Base-by-base conservation (phyloP, 805 yeast species). In the Hanseniaspora singularis region DNA sequence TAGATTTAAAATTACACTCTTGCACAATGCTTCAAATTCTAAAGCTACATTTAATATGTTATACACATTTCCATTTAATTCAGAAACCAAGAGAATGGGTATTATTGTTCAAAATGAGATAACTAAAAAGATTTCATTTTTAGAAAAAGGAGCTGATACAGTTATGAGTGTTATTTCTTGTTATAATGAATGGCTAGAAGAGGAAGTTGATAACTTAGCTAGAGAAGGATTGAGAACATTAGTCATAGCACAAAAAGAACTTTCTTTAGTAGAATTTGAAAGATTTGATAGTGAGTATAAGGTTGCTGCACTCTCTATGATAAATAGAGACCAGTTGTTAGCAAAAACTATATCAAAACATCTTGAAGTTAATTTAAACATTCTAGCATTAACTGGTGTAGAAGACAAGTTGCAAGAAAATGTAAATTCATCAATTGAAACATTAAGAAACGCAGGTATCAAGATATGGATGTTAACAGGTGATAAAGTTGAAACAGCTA, bases 401-500 rank as follows among this genome's bases (percentile, higher is more conserved):
- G 99, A 92, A 60, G 99, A 92, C 61, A 84, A 86, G 59, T 70
- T 92, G 40, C 99, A 92, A 60, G 72, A 76, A 49, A 87, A 89
- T 60, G 96, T 94, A 40, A 89, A 89, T 63, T 73, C 94, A 0
- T 85, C 96, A 0, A 79, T 92, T 50, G 99, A 92, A 66, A 70
- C 88, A 30, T 69, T 92, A 54, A 74, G 98, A 55, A 92, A 94
- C 64, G 99, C 97, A 0, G 98, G 97, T 3, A 77, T 94, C 48
- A 88, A 88, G 57, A 92, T 92, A 43, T 92, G 99, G 99, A 94
- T 92, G 98, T 68, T 92, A 40, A 92, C 99, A 0, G 99, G 99
- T 54, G 99, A 92, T 62, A 92, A 92, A 61, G 97, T 92, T 6
- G 99, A 92, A 65, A 92, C 99, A 0, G 98, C 98, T 1, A 77